Conservation (phyloP, 192 early-diverging fungal species). For the Coemansia umbellata region DNA sequence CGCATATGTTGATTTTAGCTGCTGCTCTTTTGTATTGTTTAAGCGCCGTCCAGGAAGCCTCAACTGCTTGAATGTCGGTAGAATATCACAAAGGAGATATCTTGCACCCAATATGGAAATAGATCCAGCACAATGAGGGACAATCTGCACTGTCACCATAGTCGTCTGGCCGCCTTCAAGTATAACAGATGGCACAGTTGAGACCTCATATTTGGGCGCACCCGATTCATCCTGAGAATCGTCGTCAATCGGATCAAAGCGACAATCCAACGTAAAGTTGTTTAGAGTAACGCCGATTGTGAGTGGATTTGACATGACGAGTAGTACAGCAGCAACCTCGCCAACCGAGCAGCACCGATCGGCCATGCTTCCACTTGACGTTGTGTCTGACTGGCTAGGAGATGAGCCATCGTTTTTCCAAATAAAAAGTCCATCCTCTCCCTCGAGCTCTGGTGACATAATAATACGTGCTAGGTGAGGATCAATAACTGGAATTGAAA, state of each 20-base stretch:
- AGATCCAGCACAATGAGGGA: conserved; percentile 50
- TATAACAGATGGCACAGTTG: conserved; percentile 20
- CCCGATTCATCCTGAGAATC: not conserved
- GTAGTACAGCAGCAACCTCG: conserved; percentile 36
- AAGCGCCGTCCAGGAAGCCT: conserved; percentile 63
- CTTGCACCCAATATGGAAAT: conserved; percentile 70
- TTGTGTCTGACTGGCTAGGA: conserved; percentile 4
- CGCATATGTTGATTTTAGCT: conserved; percentile 57
- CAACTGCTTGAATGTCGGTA: conserved; percentile 69
- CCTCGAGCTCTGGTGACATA: conserved; percentile 47
- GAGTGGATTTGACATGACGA: conserved; percentile 46
- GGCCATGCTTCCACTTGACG: not conserved
- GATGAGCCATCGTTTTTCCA: conserved; percentile 26
- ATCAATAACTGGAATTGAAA: conserved; percentile 62
- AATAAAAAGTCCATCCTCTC: conserved; percentile 28
- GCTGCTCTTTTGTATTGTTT: conserved; percentile 74
- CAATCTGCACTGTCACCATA: conserved; percentile 37
- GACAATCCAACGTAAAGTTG: conserved; percentile 41
- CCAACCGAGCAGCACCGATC: conserved; percentile 39
- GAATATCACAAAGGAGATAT: conserved; percentile 72
- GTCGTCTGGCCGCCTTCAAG: conserved; percentile 37
- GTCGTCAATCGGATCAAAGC: conserved; percentile 11
- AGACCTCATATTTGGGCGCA: conserved; percentile 11
- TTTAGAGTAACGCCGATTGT: conserved; percentile 40
- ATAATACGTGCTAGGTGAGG: conserved; percentile 28